Conservation (phyloP, 371 early-diverging fungal genomes). For the Mortierella sp. region DNA sequence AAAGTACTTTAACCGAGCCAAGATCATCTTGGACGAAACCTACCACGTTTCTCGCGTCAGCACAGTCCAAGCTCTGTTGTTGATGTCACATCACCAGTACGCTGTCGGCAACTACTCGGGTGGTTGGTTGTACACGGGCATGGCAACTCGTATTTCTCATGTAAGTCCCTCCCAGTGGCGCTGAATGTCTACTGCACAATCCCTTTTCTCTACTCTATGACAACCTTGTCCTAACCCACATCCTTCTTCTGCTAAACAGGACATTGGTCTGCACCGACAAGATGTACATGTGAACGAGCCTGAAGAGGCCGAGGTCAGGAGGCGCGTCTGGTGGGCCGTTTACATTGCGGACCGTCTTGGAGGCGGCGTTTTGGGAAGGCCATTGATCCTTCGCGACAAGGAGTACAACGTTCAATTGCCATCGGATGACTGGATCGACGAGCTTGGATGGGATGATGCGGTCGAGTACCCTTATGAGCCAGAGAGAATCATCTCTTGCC, state of each 20-base stretch:
- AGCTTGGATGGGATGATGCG: slow-evolving; percentile 38
- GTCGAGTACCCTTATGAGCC: slow-evolving; percentile 53
- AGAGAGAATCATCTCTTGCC: slow-evolving; percentile 48
- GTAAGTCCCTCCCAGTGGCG: slow-evolving; percentile 13
- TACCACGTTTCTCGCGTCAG: slow-evolving; percentile 51
- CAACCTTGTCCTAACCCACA: no score
- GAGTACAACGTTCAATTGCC: slow-evolving; percentile 53
- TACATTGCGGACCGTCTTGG: slow-evolving; percentile 54
- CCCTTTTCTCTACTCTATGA: no score
- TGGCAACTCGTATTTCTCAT: slow-evolving; percentile 51
- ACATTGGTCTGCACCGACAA: slow-evolving; percentile 51
- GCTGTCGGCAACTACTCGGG: slow-evolving; percentile 55
- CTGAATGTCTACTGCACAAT: background rate
- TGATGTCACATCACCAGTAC: slow-evolving; percentile 54
- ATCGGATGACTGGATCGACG: slow-evolving; percentile 45
- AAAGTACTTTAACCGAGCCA: slow-evolving; percentile 52
- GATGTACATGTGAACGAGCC: slow-evolving; percentile 46
- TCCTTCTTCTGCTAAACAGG: slow-evolving; percentile 11
- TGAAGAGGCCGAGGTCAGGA: slow-evolving; percentile 45
- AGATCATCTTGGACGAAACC: slow-evolving; percentile 53
- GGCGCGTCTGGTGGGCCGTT: slow-evolving; percentile 52
- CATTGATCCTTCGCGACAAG: slow-evolving; percentile 50
- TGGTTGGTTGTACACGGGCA: slow-evolving; percentile 54
- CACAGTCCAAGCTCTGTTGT: slow-evolving; percentile 42
- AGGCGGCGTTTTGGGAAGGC: slow-evolving; percentile 46